Percentiles rank a stretch among this genome's conserved stretches.
These are phyloP conservation scores for Teunomyces lycoperdinae DNA, from an alignment of 805 yeast genomes.

Conservation along the genomic window DNA sequence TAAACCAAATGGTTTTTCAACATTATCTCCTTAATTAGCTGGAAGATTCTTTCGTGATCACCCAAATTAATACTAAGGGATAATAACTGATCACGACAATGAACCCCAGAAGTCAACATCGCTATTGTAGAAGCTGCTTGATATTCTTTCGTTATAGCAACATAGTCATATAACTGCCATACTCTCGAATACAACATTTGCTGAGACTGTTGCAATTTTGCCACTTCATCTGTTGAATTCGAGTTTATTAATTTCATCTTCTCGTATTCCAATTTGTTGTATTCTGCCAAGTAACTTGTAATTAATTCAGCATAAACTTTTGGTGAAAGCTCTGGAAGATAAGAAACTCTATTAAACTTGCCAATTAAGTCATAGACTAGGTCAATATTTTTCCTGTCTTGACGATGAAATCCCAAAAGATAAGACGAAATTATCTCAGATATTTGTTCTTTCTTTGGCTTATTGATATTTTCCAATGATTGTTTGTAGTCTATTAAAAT, in stretches of 20 bases:
- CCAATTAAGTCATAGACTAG: constrained; percentile 24
- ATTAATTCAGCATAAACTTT: constrained; percentile 31
- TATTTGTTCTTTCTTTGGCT: constrained; percentile 25
- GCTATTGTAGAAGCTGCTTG: constrained; percentile 13
- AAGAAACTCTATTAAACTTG: constrained; percentile 27
- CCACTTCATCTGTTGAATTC: not conserved
- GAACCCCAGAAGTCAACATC: constrained; percentile 4
- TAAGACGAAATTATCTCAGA: constrained; percentile 44
- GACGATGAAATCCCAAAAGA: constrained; percentile 7
- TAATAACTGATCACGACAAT: constrained; percentile 30
- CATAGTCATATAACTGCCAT: constrained; percentile 33
- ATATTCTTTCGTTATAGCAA: constrained; percentile 36
- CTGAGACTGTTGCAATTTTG: not conserved
- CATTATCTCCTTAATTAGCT: constrained; percentile 34
- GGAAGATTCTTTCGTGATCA: constrained; percentile 33
- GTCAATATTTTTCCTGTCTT: constrained; percentile 12
- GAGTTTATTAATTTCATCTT: not conserved
- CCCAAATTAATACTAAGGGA: constrained; percentile 31
- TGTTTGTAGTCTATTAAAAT: constrained; percentile 45
- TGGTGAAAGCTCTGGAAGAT: constrained; percentile 35
- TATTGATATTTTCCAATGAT: constrained; percentile 13
- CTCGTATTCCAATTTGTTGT: constrained; percentile 14
- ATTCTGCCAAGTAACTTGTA: constrained; percentile 19
- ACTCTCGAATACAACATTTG: constrained; percentile 12
- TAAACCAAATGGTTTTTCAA: constrained; percentile 28